Base-by-base conservation (phyloP, 2,329 filamentous ascomycete species). In the Fusarium subtropicale region DNA sequence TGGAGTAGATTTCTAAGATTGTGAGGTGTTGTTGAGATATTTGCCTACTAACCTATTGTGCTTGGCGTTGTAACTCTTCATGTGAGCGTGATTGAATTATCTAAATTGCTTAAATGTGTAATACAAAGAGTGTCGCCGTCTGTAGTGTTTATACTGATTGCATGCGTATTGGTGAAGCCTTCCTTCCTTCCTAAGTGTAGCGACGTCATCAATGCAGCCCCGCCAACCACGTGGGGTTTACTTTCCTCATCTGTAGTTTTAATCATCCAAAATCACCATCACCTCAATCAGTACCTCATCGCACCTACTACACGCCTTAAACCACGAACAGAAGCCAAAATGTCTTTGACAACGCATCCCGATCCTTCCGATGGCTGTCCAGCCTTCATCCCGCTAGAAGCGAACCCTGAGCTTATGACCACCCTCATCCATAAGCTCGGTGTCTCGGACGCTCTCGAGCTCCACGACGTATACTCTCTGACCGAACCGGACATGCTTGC, bases 401-500 rank as follows among this genome's bases (percentile, higher is more conserved):
- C 88, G 73, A 97, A 97, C 83, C 94, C 96, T 0, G 89, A 93
- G 81, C 89, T 97, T 33, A 96, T 98, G 90, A 94, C 90, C 56
- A 82, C 85, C 44, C 90, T 98, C 36, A 87, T 97, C 50, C 92
- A 92, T 82, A 89, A 89, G 72, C 91, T 98, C 28, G 95, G 95
- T 68, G 88, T 98, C 58, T 91, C 92, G n/a, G 76, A 82, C n/a
- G 84, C 86, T 28, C 86, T 98, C 46, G 85, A 88, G 74, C 90
- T 97, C 81, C 91, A 97, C 84, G 95, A 98, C 81, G 93, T 98
- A 79, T 97, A 91, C 86, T 94, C 91, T 72, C 90, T 98, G 76
- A 91, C 92, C 69, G 94, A 98, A 54, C 90, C 92, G 0, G 90
- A 94, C 54, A 87, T 97, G 39, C 89, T 98, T 53, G 87, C 89